phyloP scores from a whole-genome alignment of 2,329 filamentous ascomycete genomes.

The Xenoacremonium recifei region DNA sequence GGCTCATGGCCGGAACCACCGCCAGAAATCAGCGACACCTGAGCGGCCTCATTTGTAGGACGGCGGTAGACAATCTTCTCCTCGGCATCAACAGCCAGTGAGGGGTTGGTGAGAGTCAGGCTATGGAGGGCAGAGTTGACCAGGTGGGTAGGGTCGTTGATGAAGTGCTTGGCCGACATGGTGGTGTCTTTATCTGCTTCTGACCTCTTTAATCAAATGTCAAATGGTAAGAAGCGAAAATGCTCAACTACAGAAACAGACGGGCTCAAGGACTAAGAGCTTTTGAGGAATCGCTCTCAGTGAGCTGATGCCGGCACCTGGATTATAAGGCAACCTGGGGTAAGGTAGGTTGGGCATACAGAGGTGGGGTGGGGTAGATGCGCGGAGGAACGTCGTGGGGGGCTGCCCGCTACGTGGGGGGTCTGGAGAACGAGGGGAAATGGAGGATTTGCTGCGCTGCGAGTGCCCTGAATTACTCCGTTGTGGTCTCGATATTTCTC shows the following conservation, averaged over 20 bases:
- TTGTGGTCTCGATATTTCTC: too few relatives aligned
- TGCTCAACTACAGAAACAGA: too few relatives aligned
- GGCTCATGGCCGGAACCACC: conserved; percentile 91
- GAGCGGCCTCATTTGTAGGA: conserved; percentile 48
- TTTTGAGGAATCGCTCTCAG: neutral
- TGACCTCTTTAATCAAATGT: too few relatives aligned
- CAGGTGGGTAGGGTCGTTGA: conserved; percentile 77
- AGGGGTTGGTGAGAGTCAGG: conserved; percentile 81
- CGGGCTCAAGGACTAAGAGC: too few relatives aligned
- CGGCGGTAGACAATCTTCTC: conserved; percentile 85
- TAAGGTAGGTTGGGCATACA: neutral
- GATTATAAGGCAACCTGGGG: too few relatives aligned
- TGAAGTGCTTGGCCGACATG: conserved; percentile 76
- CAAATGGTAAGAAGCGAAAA: too few relatives aligned
- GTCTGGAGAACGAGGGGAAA: too few relatives aligned
- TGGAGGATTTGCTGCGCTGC: too few relatives aligned
- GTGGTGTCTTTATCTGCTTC: too few relatives aligned
- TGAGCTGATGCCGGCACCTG: neutral
- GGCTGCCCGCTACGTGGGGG: neutral
- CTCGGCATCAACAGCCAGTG: conserved; percentile 70
- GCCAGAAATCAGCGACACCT: conserved; percentile 83
- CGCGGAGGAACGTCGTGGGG: neutral
- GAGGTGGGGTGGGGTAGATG: neutral
- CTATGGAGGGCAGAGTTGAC: conserved; percentile 75
- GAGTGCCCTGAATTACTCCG: too few relatives aligned